Percentiles rank a stretch among this genome's conserved stretches.
phyloP scores from a whole-genome alignment of 2,329 filamentous ascomycete genomes.

The Trichoderma atrobrunneum region DNA sequence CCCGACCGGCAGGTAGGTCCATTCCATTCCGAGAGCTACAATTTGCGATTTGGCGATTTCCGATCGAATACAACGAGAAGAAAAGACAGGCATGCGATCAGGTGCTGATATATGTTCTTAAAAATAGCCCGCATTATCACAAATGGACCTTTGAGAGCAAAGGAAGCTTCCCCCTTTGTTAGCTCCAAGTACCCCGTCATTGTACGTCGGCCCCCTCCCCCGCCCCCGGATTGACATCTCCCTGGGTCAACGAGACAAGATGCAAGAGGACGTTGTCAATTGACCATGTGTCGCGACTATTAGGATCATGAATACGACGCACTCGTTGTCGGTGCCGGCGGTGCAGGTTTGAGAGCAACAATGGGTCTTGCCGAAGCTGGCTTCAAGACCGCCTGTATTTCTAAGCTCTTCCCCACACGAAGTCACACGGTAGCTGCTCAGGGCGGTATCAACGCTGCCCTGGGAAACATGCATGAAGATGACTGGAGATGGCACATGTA shows the following conservation, averaged over 20 bases:
- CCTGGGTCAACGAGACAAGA: background rate
- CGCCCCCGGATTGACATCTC: constrained; percentile 1
- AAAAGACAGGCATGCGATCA: background rate
- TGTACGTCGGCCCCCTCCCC: constrained; percentile 59
- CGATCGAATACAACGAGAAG: background rate
- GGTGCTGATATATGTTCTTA: background rate
- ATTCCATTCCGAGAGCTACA: background rate
- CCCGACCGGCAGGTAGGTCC: constrained; percentile 69
- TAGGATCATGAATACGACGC: constrained; percentile 99
- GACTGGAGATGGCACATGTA: constrained; percentile 99
- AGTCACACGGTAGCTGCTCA: constrained; percentile 79
- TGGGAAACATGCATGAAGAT: constrained; percentile 96
- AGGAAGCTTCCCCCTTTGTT: constrained; percentile 85
- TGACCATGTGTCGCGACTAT: constrained; percentile 30
- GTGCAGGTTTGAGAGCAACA: constrained; percentile 75
- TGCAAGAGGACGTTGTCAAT: constrained; percentile 55
- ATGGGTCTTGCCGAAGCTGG: constrained; percentile 85
- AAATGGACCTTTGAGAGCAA: constrained; percentile 81
- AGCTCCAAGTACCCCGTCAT: constrained; percentile 93
- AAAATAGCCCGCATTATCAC: constrained; percentile 75
- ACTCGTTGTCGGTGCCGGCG: constrained; percentile 84
- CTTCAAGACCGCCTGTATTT: constrained; percentile 86
- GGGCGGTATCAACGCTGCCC: constrained; percentile 83
- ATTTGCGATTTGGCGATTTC: background rate
- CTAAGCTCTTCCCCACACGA: constrained; percentile 82